phyloP scores from a whole-genome alignment of 2,329 filamentous ascomycete genomes.

The Penicillium griseofulvum region DNA sequence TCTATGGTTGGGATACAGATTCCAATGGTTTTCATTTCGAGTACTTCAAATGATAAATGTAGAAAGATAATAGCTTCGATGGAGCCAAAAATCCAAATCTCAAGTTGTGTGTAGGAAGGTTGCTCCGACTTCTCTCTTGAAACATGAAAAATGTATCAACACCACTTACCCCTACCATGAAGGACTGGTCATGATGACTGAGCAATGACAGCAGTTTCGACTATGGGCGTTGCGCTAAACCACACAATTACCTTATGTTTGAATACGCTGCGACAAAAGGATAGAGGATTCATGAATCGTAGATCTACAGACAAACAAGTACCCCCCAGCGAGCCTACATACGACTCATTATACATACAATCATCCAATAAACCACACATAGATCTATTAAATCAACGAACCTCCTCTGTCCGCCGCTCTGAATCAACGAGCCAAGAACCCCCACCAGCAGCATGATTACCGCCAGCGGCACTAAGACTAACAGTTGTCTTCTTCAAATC shows the following conservation, averaged over 20 bases:
- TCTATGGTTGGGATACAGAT: conserved; percentile 13
- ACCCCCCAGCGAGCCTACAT: neutral
- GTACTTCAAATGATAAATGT: no score
- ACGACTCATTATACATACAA: neutral
- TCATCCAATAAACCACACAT: neutral
- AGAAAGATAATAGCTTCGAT: no score
- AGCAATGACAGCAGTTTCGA: no score
- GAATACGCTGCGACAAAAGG: neutral
- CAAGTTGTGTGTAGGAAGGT: no score
- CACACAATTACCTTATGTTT: no score
- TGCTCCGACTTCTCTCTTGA: no score
- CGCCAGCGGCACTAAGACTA: conserved; percentile 66
- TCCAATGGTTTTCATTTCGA: conserved; percentile 11
- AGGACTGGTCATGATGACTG: no score
- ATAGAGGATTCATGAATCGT: conserved; percentile 18
- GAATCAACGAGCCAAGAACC: conserved; percentile 67
- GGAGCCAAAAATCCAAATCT: no score
- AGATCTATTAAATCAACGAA: conserved; percentile 9
- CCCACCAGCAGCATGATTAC: conserved; percentile 42
- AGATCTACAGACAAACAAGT: conserved; percentile 14
- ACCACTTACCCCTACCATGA: no score
- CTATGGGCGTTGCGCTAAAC: no score
- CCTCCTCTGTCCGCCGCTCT: conserved; percentile 41
- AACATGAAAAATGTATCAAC: no score
- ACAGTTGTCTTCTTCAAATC: conserved; percentile 71